Evolutionary conservation across 176 grass and related monocot genomes (phyloP), one percentile per base, ranked within the genome.

Genomic region (Paspalum vaginatum): DNA sequence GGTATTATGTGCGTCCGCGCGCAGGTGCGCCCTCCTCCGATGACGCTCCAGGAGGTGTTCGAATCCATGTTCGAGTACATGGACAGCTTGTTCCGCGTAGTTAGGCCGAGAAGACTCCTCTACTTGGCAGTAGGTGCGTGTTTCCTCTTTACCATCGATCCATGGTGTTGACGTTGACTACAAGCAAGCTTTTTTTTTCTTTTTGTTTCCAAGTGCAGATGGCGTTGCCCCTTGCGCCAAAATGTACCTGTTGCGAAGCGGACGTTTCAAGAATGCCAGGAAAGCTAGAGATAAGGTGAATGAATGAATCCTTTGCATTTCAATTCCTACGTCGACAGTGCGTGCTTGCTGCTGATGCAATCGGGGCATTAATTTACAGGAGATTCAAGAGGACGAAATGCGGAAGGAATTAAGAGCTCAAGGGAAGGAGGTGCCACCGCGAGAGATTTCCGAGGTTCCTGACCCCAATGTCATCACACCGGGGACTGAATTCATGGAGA

Each of bases 141-240:
- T 9, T n/a, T 11, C 54, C 54, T 22, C 54, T 57, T 57, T n/a
- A n/a, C n/a, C n/a, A n/a, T n/a, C n/a, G n/a, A n/a, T 21, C 56
- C 1, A 1, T 21, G 12, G 56, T 59, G 10, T 59, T n/a, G n/a
- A 9, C 55, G 24, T 58, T 58, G 24, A 24, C n/a, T 1, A 5
- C 55, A 5, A 59, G 1, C 56, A 59, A 59, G 55, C 25, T 12
- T 63, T 39, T 6, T 48, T 58, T n/a, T 65, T 42, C 8, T 1
- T 10, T 41, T 41, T 40, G 9, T 0, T 21, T 42, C 65, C 43
- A 66, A 12, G 41, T 74, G 44, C 72, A 97, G 91, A 97, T 61
- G 94, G 94, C 4, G 88, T 97, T 47, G 84, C 84, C 10, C 88
- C 94, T 24, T 84, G 88, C 24, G 84, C 91, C 61, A 97, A 97